Evolutionary conservation across 2,329 filamentous ascomycete species (phyloP).

Genomic region (Sporothrix mexicana): DNA sequence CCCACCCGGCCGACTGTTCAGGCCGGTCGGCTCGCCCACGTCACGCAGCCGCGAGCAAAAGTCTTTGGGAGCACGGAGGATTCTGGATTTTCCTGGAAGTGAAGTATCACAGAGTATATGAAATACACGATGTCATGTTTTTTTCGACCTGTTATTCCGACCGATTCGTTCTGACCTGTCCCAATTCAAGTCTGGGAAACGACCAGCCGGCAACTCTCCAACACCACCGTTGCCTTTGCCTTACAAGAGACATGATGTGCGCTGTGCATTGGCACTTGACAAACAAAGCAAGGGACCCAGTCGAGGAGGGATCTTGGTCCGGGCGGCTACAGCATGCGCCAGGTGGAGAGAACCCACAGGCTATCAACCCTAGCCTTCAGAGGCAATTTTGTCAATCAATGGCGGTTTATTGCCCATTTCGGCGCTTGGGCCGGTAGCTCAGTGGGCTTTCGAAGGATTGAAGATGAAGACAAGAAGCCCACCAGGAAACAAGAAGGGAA

Average conservation of each 20-base stretch:
- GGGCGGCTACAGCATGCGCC: not conserved
- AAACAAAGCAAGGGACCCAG: not conserved
- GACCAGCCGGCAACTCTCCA: too few relatives aligned
- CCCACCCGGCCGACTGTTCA: slow-evolving; percentile 19
- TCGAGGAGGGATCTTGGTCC: slow-evolving; percentile 11
- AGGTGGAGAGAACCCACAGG: not conserved
- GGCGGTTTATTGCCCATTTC: slow-evolving; percentile 18
- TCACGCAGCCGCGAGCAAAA: not conserved
- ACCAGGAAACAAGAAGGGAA: not conserved
- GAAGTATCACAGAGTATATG: too few relatives aligned
- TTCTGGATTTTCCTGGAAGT: too few relatives aligned
- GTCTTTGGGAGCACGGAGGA: not conserved
- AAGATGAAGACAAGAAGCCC: not conserved
- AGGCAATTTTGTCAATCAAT: not conserved
- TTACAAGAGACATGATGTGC: not conserved
- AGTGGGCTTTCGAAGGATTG: not conserved
- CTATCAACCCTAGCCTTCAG: too few relatives aligned
- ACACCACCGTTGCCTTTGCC: not conserved
- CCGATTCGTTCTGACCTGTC: not conserved
- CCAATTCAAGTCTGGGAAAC: not conserved
- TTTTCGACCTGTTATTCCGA: slow-evolving; percentile 5
- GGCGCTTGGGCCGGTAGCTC: slow-evolving; percentile 20
- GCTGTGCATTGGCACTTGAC: not conserved
- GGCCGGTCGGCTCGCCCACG: slow-evolving; percentile 1
- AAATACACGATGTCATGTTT: too few relatives aligned